Conservation (phyloP, 495 filamentous ascomycete species). For the Lentithecium fluviatile region DNA sequence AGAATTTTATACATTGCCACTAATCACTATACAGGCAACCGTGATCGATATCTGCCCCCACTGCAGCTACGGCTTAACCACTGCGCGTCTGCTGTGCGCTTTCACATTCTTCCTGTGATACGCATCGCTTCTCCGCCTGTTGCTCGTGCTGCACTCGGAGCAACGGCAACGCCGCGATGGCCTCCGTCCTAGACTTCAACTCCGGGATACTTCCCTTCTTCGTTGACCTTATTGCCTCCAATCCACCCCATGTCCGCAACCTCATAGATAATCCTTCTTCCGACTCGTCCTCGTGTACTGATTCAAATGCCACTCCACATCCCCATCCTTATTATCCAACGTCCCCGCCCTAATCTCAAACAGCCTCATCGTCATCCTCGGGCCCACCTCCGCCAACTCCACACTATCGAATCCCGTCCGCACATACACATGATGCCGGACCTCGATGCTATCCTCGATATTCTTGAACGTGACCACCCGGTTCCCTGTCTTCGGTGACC, state of each 20-base stretch:
- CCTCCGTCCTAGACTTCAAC: constrained; percentile 68
- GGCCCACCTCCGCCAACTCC: constrained; percentile 88
- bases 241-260: neutral
- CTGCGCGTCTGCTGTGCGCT: no score
- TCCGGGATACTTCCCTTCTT: constrained; percentile 49
- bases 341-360: constrained; percentile 96
- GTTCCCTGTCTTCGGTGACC: constrained; percentile 73
- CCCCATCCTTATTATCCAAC: constrained; percentile 91
- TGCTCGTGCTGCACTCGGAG: no score
- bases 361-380: constrained; percentile 91
- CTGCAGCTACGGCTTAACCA: no score
- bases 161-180: no score
- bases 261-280: constrained; percentile 90
- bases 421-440: constrained; percentile 79
- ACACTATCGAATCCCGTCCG: constrained; percentile 83
- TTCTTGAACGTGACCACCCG: constrained; percentile 93
- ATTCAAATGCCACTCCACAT: constrained; percentile 91
- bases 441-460: constrained; percentile 89
- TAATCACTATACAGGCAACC: no score
- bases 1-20: no score
- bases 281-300: constrained; percentile 89
- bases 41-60: no score
- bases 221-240: neutral
- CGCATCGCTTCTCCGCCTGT: no score
- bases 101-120: no score